Conservation (phyloP, 1,284 basidiomycete species). For the Dichomitus squalens region DNA sequence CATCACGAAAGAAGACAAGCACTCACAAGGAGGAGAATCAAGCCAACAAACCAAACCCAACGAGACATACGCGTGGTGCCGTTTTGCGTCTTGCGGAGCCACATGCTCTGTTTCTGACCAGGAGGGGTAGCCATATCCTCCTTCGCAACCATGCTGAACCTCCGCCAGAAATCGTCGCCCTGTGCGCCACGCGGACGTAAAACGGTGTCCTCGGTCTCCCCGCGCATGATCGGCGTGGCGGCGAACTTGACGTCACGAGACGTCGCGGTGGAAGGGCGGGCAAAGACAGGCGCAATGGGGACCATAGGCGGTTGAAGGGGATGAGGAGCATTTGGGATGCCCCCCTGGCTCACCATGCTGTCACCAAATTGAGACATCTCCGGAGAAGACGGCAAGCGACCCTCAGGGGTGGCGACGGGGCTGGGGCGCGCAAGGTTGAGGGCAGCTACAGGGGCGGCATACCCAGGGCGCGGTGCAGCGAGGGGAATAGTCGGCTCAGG, state of each 20-base stretch:
- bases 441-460: conserved; percentile 65
- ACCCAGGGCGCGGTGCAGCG: conserved; percentile 71
- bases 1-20: not conserved
- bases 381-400: conserved; percentile 33
- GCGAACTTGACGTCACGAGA: conserved; percentile 53
- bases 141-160: conserved; percentile 81
- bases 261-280: conserved; percentile 51
- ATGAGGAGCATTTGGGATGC: conserved; percentile 55
- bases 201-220: conserved; percentile 66
- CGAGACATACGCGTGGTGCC: conserved; percentile 54
- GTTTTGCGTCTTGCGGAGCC: conserved; percentile 65
- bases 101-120: conserved; percentile 56
- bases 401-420: conserved; percentile 41
- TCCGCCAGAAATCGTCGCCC: conserved; percentile 82
- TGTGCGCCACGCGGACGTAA: conserved; percentile 65
- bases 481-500: conserved; percentile 46
- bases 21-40: conserved; percentile 58
- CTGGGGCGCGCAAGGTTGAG: conserved; percentile 56
- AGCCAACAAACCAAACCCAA: conserved; percentile 70
- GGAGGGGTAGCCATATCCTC: conserved; percentile 51
- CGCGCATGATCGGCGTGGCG: conserved; percentile 61
- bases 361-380: conserved; percentile 45
- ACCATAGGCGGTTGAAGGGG: conserved; percentile 75
- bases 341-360: conserved; percentile 36
- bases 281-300: conserved; percentile 78